A percentile compares a stretch with the other conserved stretches of the same genome.
Conservation (phyloP, 2,329 filamentous ascomycete species). For the Leptographium lundbergii region DNA sequence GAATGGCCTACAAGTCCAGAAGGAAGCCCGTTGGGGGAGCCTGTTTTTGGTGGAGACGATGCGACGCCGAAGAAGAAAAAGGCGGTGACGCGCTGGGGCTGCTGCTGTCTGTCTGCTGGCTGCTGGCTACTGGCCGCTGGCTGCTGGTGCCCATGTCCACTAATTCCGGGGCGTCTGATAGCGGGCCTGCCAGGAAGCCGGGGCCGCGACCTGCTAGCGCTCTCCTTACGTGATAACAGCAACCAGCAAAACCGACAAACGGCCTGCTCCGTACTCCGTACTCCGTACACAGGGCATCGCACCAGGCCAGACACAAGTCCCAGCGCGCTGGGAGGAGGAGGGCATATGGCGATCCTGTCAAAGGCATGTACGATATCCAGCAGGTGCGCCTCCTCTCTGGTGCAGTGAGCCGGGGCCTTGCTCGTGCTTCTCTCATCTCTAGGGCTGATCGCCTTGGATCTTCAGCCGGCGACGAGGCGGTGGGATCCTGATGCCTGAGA, state of each 20-base stretch:
- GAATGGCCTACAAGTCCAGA: not conserved
- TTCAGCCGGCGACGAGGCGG: not conserved
- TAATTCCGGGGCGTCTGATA: not conserved
- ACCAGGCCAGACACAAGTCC: too few relatives aligned
- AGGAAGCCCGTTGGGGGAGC: not conserved
- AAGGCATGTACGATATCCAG: too few relatives aligned
- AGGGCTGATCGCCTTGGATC: not conserved
- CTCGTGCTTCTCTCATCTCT: not conserved
- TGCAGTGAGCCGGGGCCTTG: not conserved
- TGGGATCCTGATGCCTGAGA: not conserved
- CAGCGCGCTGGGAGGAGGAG: too few relatives aligned
- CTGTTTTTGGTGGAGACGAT: not conserved
- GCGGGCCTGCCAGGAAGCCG: not conserved
- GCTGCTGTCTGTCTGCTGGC: too few relatives aligned
- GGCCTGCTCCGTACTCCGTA: too few relatives aligned
- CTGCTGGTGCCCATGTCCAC: not conserved
- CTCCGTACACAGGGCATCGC: too few relatives aligned
- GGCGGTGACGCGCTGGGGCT: not conserved
- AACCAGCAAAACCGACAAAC: not conserved
- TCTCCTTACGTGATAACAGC: not conserved
- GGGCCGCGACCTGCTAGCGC: not conserved
- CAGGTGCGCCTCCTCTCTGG: too few relatives aligned
- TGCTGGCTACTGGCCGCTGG: not conserved
- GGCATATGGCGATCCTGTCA: too few relatives aligned
- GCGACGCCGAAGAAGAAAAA: not conserved